Evolutionary conservation across 495 filamentous ascomycete genomes (phyloP), one percentile per base, ranked within the genome.

Genomic region (Aspergillus saccharolyticus): DNA sequence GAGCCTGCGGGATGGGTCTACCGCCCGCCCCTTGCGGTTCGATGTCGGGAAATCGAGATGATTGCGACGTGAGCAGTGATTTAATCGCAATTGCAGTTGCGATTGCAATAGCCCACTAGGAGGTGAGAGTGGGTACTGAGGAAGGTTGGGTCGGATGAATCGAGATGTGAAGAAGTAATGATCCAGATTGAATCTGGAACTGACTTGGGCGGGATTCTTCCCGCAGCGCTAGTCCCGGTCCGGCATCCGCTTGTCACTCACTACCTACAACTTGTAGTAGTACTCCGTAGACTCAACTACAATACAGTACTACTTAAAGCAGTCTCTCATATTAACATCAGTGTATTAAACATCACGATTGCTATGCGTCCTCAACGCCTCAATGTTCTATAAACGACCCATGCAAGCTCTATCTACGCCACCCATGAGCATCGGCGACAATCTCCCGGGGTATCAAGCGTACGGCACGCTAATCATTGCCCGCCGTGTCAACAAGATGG

Each of bases 371-470:
- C 22, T 30, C 47, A 30, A 50, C 22, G 47, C 47, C 47, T 5
- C n/a, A 9, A 30, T 50, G 47, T 10, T 50, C 47, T 50, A 50
- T 50, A 24, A 50, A 50, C 47, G 30, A 24, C 22, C 47, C 22
- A 50, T 50, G 47, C 47, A 50, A 50, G 18, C 18, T 28, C 24
- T 50, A 28, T 30, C 28, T 17, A 50, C 9, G 24, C 47, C 47
- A 47, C 8, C 24, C 1, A 2, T 5, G 14, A 39, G 12, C 33
- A 39, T 12, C 33, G 33, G 47, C 47, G 47, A 30, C 47, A 39
- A 49, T 50, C 47, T 22, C 17, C 16, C 47, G 47, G 47, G 47
- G 47, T 50, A 50, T 50, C 47, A 16, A 22, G 44, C 44, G 17
- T 16, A 4, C 3, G 17, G 0, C 24, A 24, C 47, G 22, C 24